A percentile compares a stretch with the other conserved stretches of the same genome.
phyloP scores from a whole-genome alignment of 768 basidiomycete genomes.

The Neoboletus brunneissimus region DNA sequence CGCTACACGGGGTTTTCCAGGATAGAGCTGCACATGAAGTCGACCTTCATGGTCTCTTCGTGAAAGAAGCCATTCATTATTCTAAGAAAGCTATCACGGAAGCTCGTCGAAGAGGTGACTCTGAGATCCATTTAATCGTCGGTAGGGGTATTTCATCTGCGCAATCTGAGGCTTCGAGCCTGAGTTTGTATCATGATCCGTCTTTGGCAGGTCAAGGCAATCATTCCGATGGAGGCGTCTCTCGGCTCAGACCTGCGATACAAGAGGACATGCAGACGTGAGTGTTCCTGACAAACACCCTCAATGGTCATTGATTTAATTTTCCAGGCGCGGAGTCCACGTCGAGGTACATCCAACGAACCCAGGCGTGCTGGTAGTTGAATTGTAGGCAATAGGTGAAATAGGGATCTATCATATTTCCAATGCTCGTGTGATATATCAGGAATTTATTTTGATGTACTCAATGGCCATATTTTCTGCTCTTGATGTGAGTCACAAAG shows the following conservation, averaged over 20 bases:
- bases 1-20: constrained; percentile 30
- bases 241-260: constrained; percentile 89
- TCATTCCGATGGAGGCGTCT: constrained; percentile 72
- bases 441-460: background rate
- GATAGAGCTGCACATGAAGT: constrained; percentile 67
- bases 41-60: constrained; percentile 90
- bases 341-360: constrained; percentile 80
- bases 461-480: background rate
- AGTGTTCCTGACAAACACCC: constrained; percentile 12
- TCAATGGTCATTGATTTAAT: background rate
- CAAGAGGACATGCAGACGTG: constrained; percentile 77
- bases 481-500: background rate
- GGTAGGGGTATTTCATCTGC: constrained; percentile 45
- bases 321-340: constrained; percentile 59
- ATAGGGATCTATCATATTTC: background rate
- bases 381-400: constrained; percentile 16
- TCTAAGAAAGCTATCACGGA: constrained; percentile 67
- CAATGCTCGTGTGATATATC: background rate
- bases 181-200: background rate
- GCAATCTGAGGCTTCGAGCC: background rate
- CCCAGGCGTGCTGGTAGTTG: constrained; percentile 79
- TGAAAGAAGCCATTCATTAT: constrained; percentile 81
- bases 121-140: constrained; percentile 76
- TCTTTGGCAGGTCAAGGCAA: constrained; percentile 70
- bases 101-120: constrained; percentile 59